Base-by-base conservation (phyloP, 139 green algal species). In the Penium margaritaceum region DNA sequence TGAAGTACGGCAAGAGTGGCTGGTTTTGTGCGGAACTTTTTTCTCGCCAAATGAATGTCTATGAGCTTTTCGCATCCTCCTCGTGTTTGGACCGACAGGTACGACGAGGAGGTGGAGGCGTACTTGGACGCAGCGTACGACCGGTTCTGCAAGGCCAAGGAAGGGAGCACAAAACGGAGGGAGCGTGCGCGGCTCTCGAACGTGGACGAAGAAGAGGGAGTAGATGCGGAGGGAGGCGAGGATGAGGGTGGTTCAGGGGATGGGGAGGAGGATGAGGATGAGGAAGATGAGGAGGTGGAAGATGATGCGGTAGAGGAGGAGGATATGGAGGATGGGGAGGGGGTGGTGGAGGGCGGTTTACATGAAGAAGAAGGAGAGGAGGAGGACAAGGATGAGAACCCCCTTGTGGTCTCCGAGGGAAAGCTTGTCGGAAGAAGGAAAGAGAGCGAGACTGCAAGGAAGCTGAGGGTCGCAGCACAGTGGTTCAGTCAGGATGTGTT, bases 81-180 rank as follows among this genome's bases (percentile, higher is more conserved):
- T 12, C 9, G n/a, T 30, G 19, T 27, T 17, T 62, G 53, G 34
- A 1, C 7, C 19, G 5, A 17, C 57, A 65, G 57, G 62, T 68
- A 68, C 35, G 29, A 53, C 0, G 62, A 19, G 29, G 21, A 65
- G 57, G 74, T 93, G 77, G 92, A 97, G 70, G 86, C 87, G 51
- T 88, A 89, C 30, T 74, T 97, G 67, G 92, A 97, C 58, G 58
- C 84, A n/a, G 84, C 82, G 5, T 97, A 97, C 84, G 79, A 89
- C 75, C 51, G 85, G 41, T 97, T 90, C 82, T 83, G 92, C 70
- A 47, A 90, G 57, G 41, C 73, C 62, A 68, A 46, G 12, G 66
- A 30, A n/a, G 33, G 30, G 12, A 80, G 73, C 41, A 68, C 44
- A 47, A 62, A 39, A 7, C 53, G 75, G 17, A 72, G 32, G 17